Conservation (phyloP, 2,329 filamentous ascomycete species). For the Hymenotorrendiella dingleyae region DNA sequence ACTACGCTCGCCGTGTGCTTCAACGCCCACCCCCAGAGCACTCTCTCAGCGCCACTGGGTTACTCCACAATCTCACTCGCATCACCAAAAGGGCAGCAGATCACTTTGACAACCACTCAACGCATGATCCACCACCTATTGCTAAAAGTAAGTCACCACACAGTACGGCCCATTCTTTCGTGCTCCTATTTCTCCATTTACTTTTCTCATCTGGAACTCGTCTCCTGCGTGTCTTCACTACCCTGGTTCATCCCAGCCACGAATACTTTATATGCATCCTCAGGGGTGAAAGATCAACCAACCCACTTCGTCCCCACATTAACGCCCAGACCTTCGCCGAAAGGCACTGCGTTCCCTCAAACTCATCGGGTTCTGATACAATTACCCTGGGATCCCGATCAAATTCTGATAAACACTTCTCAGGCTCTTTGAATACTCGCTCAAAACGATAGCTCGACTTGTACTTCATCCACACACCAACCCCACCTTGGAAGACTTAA, state of each 20-base stretch:
- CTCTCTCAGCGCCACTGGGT: slow-evolving; percentile 5
- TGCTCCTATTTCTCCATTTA: slow-evolving; percentile 11
- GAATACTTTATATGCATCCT: slow-evolving; percentile 8
- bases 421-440: slow-evolving; percentile 16
- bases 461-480: slow-evolving; percentile 20
- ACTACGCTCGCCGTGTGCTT: slow-evolving; percentile 5
- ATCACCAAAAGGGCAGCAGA: slow-evolving; percentile 18
- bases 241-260: too few species aligned
- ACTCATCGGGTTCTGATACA: slow-evolving; percentile 20
- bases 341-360: slow-evolving; percentile 10
- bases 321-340: slow-evolving; percentile 9
- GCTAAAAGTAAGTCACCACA: slow-evolving; percentile 10
- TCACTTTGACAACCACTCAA: slow-evolving; percentile 15
- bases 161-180: slow-evolving; percentile 10
- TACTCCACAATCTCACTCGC: slow-evolving; percentile 12
- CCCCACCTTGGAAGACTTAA: slow-evolving; percentile 8
- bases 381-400: slow-evolving; percentile 17
- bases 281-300: slow-evolving; percentile 14
- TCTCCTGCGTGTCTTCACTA: too few species aligned
- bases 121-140: slow-evolving; percentile 8
- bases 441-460: slow-evolving; percentile 32
- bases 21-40: slow-evolving; percentile 2
- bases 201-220: slow-evolving; percentile 9
- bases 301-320: slow-evolving; percentile 12
- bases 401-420: slow-evolving; percentile 15